Base-by-base conservation (phyloP, 225 moss, liverwort and hornwort species). In the Asterella californica region DNA sequence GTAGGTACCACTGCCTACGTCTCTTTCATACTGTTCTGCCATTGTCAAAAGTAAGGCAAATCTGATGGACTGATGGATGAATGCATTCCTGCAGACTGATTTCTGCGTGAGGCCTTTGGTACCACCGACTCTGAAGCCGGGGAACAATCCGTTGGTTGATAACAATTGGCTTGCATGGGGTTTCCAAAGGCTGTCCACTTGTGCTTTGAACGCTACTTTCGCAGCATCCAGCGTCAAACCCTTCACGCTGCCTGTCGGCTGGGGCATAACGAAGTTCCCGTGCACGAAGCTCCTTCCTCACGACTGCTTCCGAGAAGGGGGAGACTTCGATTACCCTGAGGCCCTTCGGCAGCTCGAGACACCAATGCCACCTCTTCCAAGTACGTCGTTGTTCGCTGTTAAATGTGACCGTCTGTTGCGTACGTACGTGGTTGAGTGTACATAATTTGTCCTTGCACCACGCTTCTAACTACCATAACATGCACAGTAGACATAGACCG, bases 151-250 rank as follows among this genome's bases (percentile, higher is more conserved):
- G 0, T 74, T 93, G 27, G 64, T 81, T 62, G 89, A 94, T 65
- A 86, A 87, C 78, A 97, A 97, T 71, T 97, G 94, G 94, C 85
- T 94, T 80, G 85, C 97, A 11, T 97, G 90, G 91, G 97, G 97
- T 49, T 74, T 89, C 25, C 97, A 94, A 25, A 79, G 29, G 34
- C 78, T 97, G 46, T 97, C 97, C 1, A 84, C 82, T 0, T 97
- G 97, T 60, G 84, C 91, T 0, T 68, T 97, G 42, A 83, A 88
- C 33, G 87, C 82, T 83, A 87, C 88, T 0, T 89, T 88, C 60
- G 85, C 83, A 45, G 79, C 87, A 12, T 30, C 80, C 1, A 71
- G 85, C 0, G 18, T 63, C 8, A 87, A 83, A 15, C 83, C 50
- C 25, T 72, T 74, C 21, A 42, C 79, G 30, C 88, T 97, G 9